Base-by-base conservation (phyloP, 164 flowering plant species). In the Protea cynaroides region DNA sequence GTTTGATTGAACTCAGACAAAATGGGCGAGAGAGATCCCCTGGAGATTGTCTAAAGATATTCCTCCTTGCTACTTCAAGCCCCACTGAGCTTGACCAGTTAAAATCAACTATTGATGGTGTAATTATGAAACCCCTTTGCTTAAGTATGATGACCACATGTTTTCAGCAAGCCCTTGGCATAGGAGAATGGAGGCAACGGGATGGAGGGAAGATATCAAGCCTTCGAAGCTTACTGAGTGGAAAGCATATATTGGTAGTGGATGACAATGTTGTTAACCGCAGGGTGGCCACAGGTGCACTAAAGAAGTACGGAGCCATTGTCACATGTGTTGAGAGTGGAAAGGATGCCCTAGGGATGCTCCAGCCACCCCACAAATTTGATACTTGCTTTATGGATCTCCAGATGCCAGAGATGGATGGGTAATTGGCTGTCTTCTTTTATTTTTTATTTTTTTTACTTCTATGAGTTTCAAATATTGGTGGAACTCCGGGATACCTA, bases 351-450 rank as follows among this genome's bases (percentile, higher is more conserved):
- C 7, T 91, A 13, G 55, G n/a, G 7, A 73, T 66, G 83, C 90
- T 94, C 21, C 73, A 72, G 65, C 97, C 97, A 22, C 97, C 97
- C 18, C 98, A 94, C 57, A 55, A 63, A 4, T 94, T 87, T 61
- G 86, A 86, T 76, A 95, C 93, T 49, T 94, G 98, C 74, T 94
- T 94, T 76, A 91, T 94, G 98, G 98, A 94, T 83, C 82, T 88
- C 64, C 97, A 91, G 58, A 94, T 94, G 98, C 98, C 98, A 40
- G 97, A 83, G 72, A 87, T 90, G 95, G 97, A 90, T 65, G 97
- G 98, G 96, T 90, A 81, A 72, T 56, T 29, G 29, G 12, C 25
- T 55, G 21, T 7, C 49, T 10, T 25, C 0, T 7, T 37, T 3
- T 3, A 18, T 61, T 15, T 29, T 10, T 25, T 0, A 3, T 37